Conservation (phyloP, 1,284 basidiomycete genomes). For the Coniferiporia sulphurascens region DNA sequence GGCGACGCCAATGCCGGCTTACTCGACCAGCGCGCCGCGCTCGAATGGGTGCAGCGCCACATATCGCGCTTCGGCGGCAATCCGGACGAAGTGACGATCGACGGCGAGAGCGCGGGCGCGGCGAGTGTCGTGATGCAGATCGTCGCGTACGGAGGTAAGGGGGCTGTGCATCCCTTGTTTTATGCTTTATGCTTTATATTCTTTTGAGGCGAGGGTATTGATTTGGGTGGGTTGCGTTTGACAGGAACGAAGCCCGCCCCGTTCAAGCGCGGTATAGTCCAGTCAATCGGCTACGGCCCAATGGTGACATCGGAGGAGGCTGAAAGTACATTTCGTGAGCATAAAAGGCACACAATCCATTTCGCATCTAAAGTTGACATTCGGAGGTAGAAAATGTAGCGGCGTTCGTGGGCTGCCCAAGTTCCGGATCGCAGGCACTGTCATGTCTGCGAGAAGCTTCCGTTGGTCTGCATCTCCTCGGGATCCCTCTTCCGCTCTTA, state of each 20-base stretch:
- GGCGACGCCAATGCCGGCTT: slow-evolving; percentile 40
- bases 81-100: slow-evolving; percentile 36
- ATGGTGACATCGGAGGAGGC: slow-evolving; percentile 29
- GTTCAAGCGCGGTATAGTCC: slow-evolving; percentile 36
- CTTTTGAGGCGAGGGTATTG: neutral
- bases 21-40: slow-evolving; percentile 40
- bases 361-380: neutral
- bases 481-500: neutral
- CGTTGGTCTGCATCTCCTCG: slow-evolving; percentile 26
- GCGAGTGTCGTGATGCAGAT: slow-evolving; percentile 41
- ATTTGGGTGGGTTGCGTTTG: neutral
- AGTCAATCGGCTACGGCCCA: slow-evolving; percentile 42
- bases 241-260: slow-evolving; percentile 32
- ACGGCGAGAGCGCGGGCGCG: slow-evolving; percentile 43
- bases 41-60: slow-evolving; percentile 44
- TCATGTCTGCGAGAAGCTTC: slow-evolving; percentile 37
- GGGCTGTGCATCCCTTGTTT: slow-evolving; percentile 11
- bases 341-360: neutral
- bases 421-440: slow-evolving; percentile 27
- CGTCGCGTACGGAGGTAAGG: slow-evolving; percentile 37
- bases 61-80: slow-evolving; percentile 41
- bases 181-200: neutral
- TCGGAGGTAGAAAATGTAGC: slow-evolving; percentile 29
- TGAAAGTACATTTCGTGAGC: slow-evolving; percentile 32
- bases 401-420: slow-evolving; percentile 31